Base-by-base conservation (phyloP, 2,329 filamentous ascomycete genomes). In the Chalaropsis ovoidea region DNA sequence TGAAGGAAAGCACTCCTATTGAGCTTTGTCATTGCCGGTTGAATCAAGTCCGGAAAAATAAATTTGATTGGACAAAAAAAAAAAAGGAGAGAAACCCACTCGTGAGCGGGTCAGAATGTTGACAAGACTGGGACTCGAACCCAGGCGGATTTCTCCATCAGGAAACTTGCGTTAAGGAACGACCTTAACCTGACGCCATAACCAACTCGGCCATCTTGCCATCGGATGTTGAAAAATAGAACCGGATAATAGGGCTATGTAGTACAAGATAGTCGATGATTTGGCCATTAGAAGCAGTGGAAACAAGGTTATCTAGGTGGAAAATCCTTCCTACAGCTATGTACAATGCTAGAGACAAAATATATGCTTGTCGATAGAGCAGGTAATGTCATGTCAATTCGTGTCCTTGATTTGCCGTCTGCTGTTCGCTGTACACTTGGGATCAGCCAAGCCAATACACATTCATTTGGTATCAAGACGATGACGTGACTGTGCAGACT, bases 101-200 rank as follows among this genome's bases (percentile, higher is more conserved):
- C 8, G 8, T 1, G 35, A 10, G 4, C 2, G 24, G 15, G 1
- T 11, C 5, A 17, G 22, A 35, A 58, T 63, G 35, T 8, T 66
- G 65, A 66, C 64, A 66, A 66, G 64, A 66, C 64, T 66, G 60
- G 64, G 64, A 66, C 60, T 66, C 64, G 64, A 66, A 66, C 64
- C 64, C 64, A 66, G 64, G 64, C 64, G 64, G 64, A 66, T 66
- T 63, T 66, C 64, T 62, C 64, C 64, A 66, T 66, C 64, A 66
- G 64, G 64, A 66, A 54, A 63, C 47, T 66, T 63, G 72, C 64
- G 74, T 74, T 66, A 67, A 65, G 66, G 63, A 67, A 67, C 60
- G 66, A 72, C 72, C 72, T 73, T 73, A 74, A 73, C 72, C 72
- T 73, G 70, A 71, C 72, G 72, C 72, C 72, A 73, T 73, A 72